Percentiles rank a stretch among this genome's conserved stretches.
phyloP scores from a whole-genome alignment of 2,329 filamentous ascomycete species.

The Aspergillus glaucus region DNA sequence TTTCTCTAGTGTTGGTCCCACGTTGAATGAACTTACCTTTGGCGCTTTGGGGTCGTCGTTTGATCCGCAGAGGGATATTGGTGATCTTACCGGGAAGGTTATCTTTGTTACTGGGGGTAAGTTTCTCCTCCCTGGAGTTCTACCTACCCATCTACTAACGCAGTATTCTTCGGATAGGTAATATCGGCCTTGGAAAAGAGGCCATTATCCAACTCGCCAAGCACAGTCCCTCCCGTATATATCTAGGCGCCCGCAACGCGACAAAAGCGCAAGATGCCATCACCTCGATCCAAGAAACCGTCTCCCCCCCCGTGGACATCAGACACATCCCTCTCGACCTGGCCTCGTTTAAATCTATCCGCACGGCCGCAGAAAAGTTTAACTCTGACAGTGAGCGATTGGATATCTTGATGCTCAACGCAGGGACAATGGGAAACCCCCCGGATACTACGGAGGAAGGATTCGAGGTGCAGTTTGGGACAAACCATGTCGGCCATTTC shows the following conservation, averaged over 20 bases:
- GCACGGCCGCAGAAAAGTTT: constrained; percentile 39
- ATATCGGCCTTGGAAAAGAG: constrained; percentile 42
- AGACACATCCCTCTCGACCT: constrained; percentile 46
- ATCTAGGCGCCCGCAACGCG: constrained; percentile 47
- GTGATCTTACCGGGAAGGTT: constrained; percentile 43
- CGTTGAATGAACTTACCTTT: constrained; percentile 28
- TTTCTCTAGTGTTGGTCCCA: constrained; percentile 26
- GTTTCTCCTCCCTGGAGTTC: not conserved
- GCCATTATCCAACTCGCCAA: constrained; percentile 44
- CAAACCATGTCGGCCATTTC: constrained; percentile 44
- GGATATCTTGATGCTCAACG: constrained; percentile 43
- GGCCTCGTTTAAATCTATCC: constrained; percentile 45
- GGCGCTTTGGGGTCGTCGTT: constrained; percentile 32
- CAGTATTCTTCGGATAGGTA: constrained; percentile 27
- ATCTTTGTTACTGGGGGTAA: constrained; percentile 49
- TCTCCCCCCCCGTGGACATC: constrained; percentile 33
- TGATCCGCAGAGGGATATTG: constrained; percentile 41
- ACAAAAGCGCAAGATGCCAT: constrained; percentile 41
- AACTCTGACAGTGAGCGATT: constrained; percentile 35
- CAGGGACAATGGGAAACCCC: constrained; percentile 41
- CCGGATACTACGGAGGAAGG: constrained; percentile 34
- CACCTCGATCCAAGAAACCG: constrained; percentile 31
- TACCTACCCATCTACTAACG: not conserved
- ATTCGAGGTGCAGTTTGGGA: constrained; percentile 42
- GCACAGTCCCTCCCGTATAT: constrained; percentile 49